These are phyloP conservation scores for Ustilago bromivora DNA, from an alignment of 1,284 basidiomycete genomes.

Conservation along the genomic window DNA sequence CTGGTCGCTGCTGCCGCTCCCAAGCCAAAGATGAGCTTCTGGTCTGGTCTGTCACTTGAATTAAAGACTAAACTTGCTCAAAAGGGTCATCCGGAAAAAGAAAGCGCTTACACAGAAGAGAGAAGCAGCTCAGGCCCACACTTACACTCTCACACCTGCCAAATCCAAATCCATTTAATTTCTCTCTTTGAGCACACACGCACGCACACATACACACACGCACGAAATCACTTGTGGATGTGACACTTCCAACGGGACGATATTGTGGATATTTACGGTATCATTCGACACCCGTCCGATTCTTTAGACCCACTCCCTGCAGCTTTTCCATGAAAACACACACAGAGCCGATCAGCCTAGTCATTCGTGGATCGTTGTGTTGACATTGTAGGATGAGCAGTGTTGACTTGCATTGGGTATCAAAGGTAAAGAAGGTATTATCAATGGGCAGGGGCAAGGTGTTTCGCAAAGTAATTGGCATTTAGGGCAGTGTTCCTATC, in stretches of 20 bases:
- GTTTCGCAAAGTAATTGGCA: neutral
- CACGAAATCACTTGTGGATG: neutral
- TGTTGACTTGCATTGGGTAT: neutral
- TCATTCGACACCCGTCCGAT: too few relatives aligned
- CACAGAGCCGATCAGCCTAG: too few relatives aligned
- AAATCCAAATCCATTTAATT: neutral
- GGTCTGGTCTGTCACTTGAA: neutral
- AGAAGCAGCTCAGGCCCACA: neutral
- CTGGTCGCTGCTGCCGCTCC: neutral
- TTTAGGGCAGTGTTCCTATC: neutral
- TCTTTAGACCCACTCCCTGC: too few relatives aligned
- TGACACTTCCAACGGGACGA: neutral
- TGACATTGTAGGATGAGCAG: neutral
- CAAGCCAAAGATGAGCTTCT: neutral
- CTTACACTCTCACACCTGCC: neutral
- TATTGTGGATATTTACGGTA: neutral
- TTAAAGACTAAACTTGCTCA: neutral
- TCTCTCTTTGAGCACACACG: neutral
- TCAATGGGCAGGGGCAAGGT: neutral
- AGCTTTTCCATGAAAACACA: too few relatives aligned
- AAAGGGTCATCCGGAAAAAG: conserved; percentile 2
- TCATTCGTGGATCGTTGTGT: neutral
- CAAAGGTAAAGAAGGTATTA: neutral
- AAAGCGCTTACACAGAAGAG: neutral
- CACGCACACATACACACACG: neutral